Base-by-base conservation (phyloP, 345 rosid genomes). In the Populus simonii region DNA sequence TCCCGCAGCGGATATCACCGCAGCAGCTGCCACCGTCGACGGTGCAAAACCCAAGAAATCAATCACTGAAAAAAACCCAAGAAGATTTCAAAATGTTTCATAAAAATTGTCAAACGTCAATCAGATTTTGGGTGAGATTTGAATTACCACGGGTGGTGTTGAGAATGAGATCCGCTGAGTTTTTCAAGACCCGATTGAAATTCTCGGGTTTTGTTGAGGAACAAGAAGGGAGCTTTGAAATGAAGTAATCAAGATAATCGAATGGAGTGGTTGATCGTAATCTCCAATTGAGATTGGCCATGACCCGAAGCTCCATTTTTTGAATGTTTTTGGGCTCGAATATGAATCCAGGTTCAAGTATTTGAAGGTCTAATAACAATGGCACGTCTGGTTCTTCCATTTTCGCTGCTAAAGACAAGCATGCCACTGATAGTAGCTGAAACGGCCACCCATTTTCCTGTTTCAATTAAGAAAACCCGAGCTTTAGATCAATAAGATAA, bases 341-440 rank as follows among this genome's bases (percentile, higher is more conserved):
- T 35, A 89, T 67, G 82, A 84, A 89, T 81, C 82, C 86, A 72
- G 94, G 89, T 22, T 86, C 88, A 49, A 85, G 79, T 8, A 84
- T 41, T 71, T 90, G 90, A 57, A 90, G 88, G 85, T 87, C 89
- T 76, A 85, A 17, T 22, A 90, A 73, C 61, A 84, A 53, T 71
- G 94, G 94, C 77, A 86, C 90, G 29, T 71, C 69, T 12, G 78
- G 70, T 73, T 90, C 94, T 82, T 85, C 94, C 88, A 90, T 86
- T 78, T 90, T 90, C 63, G 90, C 94, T 20, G 94, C 94, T 68
- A 90, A 77, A 69, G 93, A 89, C 80, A 90, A 78, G 75, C 93
- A 90, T 27, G 93, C 89, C 83, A 90, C 92, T 36, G 92, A 87
- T 29, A 90, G 86, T 8, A 90, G 89, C 86, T 90, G 94, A 80